These are phyloP conservation scores for Stephania cephalantha DNA, from an alignment of 164 flowering plant genomes.

Conservation along the genomic window DNA sequence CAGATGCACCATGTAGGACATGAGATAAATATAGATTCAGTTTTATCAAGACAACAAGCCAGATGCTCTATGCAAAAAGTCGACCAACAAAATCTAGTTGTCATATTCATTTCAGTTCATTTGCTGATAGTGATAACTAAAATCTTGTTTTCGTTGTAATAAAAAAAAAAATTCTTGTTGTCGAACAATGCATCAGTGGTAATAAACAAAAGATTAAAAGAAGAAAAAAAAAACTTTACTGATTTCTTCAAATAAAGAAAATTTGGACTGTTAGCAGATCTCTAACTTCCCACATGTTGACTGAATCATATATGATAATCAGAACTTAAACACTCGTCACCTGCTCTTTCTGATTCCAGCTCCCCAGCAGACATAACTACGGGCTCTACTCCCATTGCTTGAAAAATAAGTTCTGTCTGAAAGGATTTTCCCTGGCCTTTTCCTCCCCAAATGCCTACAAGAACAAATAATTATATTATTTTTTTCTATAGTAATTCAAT, in stretches of 20 bases:
- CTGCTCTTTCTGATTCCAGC: constrained; percentile 95
- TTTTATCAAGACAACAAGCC: background rate
- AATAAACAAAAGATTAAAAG: background rate
- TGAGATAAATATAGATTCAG: background rate
- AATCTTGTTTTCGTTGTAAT: no score
- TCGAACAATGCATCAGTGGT: background rate
- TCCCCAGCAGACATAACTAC: constrained; percentile 97
- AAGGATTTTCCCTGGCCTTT: constrained; percentile 97
- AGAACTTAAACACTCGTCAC: constrained; percentile 26
- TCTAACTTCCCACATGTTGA: background rate
- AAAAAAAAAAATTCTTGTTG: no score
- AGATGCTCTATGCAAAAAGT: background rate
- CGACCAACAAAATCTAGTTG: background rate
- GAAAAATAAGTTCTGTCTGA: constrained; percentile 92
- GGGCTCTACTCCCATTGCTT: constrained; percentile 84
- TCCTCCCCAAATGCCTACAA: constrained; percentile 93
- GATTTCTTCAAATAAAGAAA: background rate
- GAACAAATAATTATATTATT: background rate
- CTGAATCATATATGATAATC: background rate
- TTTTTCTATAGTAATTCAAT: background rate
- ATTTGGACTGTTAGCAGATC: background rate
- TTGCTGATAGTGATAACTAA: background rate
- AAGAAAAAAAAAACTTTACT: background rate
- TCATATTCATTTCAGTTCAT: background rate
- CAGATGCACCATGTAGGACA: background rate